phyloP scores from a whole-genome alignment of 2,329 filamentous ascomycete species.

The Myriangium duriaei region DNA sequence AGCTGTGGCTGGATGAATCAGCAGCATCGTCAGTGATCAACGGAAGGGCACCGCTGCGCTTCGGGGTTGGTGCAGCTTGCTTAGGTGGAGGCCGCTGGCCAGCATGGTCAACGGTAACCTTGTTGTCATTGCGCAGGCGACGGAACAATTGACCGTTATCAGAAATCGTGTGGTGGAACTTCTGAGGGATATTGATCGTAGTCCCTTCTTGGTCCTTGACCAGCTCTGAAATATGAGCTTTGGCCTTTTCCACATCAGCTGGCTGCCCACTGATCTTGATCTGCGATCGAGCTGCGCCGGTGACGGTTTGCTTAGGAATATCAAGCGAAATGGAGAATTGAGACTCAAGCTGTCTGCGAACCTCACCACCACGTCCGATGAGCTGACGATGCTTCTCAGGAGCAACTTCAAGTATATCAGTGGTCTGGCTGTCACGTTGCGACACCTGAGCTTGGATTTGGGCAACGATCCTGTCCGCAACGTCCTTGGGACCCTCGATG shows the following conservation, averaged over 20 bases:
- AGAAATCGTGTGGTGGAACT: constrained; percentile 70
- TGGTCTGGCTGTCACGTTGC: constrained; percentile 74
- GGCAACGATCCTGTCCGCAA: constrained; percentile 81
- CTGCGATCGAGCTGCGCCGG: constrained; percentile 64
- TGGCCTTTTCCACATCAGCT: constrained; percentile 69
- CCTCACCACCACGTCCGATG: constrained; percentile 84
- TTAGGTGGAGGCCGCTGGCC: constrained; percentile 65
- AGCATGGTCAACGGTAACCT: constrained; percentile 83
- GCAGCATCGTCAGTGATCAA: constrained; percentile 75
- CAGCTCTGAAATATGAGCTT: constrained; percentile 66
- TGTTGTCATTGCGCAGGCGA: constrained; percentile 69
- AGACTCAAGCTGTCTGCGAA: constrained; percentile 70
- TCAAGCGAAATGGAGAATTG: constrained; percentile 80
- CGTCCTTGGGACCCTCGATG: constrained; percentile 67
- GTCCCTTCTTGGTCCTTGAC: constrained; percentile 81
- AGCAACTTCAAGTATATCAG: constrained; percentile 67
- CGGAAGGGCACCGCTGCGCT: constrained; percentile 54
- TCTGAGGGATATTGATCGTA: constrained; percentile 70
- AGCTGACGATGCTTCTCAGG: constrained; percentile 80
- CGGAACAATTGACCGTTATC: constrained; percentile 94
- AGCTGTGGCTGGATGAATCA: constrained; percentile 59
- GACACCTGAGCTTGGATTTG: constrained; percentile 70
- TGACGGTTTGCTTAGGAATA: constrained; percentile 62
- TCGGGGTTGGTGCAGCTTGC: constrained; percentile 37
- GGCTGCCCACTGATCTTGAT: constrained; percentile 77